These are phyloP conservation scores for Chytriomyces confervae DNA, from an alignment of 192 early-diverging fungal genomes.

Conservation along the genomic window DNA sequence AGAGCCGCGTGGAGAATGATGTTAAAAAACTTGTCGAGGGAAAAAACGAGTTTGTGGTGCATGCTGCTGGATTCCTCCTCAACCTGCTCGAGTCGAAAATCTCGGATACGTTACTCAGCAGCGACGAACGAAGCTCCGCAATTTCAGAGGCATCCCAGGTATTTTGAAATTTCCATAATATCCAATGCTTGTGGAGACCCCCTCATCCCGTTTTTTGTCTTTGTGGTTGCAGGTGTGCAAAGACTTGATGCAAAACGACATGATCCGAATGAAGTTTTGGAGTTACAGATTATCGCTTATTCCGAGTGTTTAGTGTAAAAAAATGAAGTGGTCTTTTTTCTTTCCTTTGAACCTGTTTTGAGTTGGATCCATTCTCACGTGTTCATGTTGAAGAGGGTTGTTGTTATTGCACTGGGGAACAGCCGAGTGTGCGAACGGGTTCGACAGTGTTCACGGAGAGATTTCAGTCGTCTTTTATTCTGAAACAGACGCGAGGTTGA, in stretches of 20 bases:
- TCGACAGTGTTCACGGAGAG: no score
- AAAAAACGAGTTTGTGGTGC: slow-evolving; percentile 18
- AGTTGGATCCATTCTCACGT: no score
- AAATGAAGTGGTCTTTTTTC: no score
- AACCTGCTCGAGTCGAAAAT: slow-evolving; percentile 20
- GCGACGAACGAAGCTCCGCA: not conserved
- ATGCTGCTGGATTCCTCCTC: slow-evolving; percentile 23
- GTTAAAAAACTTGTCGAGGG: not conserved
- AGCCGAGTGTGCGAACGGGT: no score
- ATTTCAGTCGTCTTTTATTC: no score
- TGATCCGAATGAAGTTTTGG: slow-evolving; percentile 34
- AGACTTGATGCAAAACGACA: slow-evolving; percentile 25
- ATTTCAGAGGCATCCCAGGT: not conserved
- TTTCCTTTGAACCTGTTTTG: no score
- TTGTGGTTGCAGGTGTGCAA: slow-evolving; percentile 23
- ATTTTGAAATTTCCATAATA: not conserved
- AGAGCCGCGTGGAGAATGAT: not conserved
- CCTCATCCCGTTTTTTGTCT: not conserved
- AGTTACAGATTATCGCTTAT: slow-evolving; percentile 28
- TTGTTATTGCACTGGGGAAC: no score
- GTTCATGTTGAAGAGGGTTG: no score
- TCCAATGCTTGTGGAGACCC: no score
- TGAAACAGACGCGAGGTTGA: no score
- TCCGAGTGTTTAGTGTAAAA: no score
- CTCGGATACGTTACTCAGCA: not conserved